phyloP scores from a whole-genome alignment of 495 filamentous ascomycete species.

The Penicillium herquei region DNA sequence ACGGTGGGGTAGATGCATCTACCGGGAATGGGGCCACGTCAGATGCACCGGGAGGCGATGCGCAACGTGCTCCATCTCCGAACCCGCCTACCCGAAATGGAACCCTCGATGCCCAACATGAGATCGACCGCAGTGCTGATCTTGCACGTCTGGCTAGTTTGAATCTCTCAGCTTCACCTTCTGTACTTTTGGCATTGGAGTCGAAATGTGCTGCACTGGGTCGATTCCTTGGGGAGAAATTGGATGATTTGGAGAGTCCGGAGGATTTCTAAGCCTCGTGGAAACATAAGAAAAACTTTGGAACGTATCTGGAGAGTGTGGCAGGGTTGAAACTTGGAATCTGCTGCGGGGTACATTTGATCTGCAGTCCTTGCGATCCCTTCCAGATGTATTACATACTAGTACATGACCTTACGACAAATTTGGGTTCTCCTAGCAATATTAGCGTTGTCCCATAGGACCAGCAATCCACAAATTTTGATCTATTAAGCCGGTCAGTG shows the following conservation, averaged over 20 bases:
- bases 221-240: constrained; percentile 41
- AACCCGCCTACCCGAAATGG: constrained; percentile 20
- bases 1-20: constrained; percentile 1
- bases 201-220: constrained; percentile 48
- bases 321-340: not conserved
- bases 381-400: not conserved
- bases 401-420: not conserved
- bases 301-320: not conserved
- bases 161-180: constrained; percentile 42
- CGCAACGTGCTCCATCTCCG: constrained; percentile 11
- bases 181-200: constrained; percentile 43
- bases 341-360: not conserved
- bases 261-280: constrained; percentile 43
- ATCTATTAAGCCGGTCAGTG: not conserved
- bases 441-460: not conserved
- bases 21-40: constrained; percentile 15
- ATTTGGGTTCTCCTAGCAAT: constrained; percentile 1
- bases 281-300: no score
- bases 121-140: constrained; percentile 44
- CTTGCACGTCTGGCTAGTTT: constrained; percentile 41
- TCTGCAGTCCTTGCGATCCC: not conserved
- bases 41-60: constrained; percentile 17
- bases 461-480: not conserved
- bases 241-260: constrained; percentile 44
- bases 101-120: constrained; percentile 36